Percentiles rank a stretch among this genome's conserved stretches.
Evolutionary conservation across 257 asterid genomes (phyloP).

Genomic region (Solanum dulcamara): DNA sequence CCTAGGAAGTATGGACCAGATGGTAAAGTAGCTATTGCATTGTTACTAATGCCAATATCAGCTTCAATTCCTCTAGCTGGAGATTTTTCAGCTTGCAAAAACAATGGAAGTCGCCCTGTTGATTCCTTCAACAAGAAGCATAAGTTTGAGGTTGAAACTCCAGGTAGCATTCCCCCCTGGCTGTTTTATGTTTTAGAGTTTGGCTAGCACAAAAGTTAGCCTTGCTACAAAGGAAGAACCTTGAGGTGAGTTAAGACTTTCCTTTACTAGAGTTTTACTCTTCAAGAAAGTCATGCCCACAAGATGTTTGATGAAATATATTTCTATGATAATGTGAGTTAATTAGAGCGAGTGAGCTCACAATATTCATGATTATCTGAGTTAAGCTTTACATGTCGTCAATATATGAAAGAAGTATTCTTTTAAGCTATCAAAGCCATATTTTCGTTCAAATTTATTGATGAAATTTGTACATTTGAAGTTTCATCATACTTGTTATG

Average conservation of each 20-base stretch:
- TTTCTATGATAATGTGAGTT: not conserved
- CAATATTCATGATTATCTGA: no score
- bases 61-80: conserved; percentile 86
- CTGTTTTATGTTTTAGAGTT: not conserved
- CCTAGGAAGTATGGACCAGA: conserved; percentile 71
- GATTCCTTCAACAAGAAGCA: conserved; percentile 66
- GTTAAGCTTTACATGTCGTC: no score
- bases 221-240: not conserved
- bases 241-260: not conserved
- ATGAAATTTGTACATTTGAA: not conserved
- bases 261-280: not conserved
- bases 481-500: no score
- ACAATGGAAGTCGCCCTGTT: conserved; percentile 20
- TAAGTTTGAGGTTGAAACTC: conserved; percentile 44
- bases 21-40: conserved; percentile 35
- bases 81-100: conserved; percentile 62
- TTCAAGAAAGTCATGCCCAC: not conserved
- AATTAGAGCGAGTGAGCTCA: not conserved
- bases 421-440: not conserved
- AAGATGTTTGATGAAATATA: not conserved
- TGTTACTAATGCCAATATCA: conserved; percentile 95
- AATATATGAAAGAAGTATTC: not conserved
- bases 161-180: conserved; percentile 26
- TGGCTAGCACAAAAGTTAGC: not conserved
- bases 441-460: not conserved